Base-by-base conservation (phyloP, 1,284 basidiomycete species). In the Amylostereum areolatum region DNA sequence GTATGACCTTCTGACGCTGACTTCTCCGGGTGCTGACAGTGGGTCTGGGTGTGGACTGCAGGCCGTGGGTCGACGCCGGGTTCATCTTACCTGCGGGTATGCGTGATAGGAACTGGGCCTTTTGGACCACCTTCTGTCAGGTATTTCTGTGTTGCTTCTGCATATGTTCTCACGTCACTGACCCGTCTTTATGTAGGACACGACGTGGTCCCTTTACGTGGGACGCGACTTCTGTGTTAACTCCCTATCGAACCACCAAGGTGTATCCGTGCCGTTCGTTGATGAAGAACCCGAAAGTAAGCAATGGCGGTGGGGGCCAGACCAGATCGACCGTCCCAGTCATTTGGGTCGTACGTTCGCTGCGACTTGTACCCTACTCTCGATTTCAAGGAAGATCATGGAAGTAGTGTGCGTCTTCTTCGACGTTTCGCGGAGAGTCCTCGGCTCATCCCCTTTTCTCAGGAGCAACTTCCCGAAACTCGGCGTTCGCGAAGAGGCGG, bases 201-300 rank as follows among this genome's bases (percentile, higher is more conserved):
- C 79, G 4, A 79, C 76, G 49, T 81, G 78, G 78, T 76, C 74
- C 0, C 65, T 80, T 0, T 81, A 80, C 46, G 76, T 80, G 34
- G 79, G 80, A 5, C 69, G 80, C 12, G 79, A 81, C 45, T 77
- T 75, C 54, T 74, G 72, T 47, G 68, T 80, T 33, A 59, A 68
- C 2, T 58, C 66, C 24, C 72, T 68, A 3, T 63, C 62, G 18
- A 66, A 67, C 29, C 55, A 57, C 47, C 62, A 64, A 48, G 61
- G 54, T 37, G 64, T 76, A 44, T 67, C 73, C 2, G 61, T 75
- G 33, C 76, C 77, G 1, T 71, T 71, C 49, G 69, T 75, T 4
- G 72, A 76, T 32, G 53, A 62, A 1, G 69, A 73, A 12, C 68
- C 73, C 42, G 78, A 80, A 54, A 60, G 70, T 37, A 62, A 69